Conservation (phyloP, 2,329 filamentous ascomycete genomes). For the Sphaceloma murrayae region DNA sequence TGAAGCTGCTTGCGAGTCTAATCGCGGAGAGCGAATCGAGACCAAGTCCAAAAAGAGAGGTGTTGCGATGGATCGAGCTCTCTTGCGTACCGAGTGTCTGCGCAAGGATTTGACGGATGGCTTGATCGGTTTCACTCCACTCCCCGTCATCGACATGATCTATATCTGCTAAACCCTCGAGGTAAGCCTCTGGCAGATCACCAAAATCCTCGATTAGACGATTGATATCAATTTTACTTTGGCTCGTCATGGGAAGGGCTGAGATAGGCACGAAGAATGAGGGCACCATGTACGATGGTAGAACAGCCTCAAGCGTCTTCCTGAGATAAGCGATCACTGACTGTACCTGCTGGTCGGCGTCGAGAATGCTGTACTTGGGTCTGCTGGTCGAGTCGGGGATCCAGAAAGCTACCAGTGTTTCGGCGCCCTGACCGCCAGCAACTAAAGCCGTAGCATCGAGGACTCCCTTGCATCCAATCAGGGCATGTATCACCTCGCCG, state of each 20-base stretch:
- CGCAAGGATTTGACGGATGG: conserved; percentile 48
- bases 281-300: conserved; percentile 74
- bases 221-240: conserved; percentile 62
- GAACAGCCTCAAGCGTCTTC: conserved; percentile 41
- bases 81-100: conserved; percentile 39
- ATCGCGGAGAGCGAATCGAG: conserved; percentile 80
- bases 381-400: conserved; percentile 35
- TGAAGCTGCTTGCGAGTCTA: conserved; percentile 51
- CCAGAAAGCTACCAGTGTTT: conserved; percentile 62
- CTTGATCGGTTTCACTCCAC: conserved; percentile 48
- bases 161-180: conserved; percentile 34
- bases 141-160: conserved; percentile 30
- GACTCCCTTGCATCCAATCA: conserved; percentile 46
- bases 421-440: conserved; percentile 34
- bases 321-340: conserved; percentile 42
- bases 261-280: conserved; percentile 61
- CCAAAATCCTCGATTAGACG: conserved; percentile 43
- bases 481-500: conserved; percentile 58
- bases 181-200: conserved; percentile 36
- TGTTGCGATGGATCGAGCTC: conserved; percentile 49
- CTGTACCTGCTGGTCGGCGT: conserved; percentile 27
- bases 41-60: conserved; percentile 68
- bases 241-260: conserved; percentile 58
- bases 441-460: conserved; percentile 57
- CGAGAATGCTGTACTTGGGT: conserved; percentile 32